Conservation (phyloP, 352 stramenopile genomes). For the Phytophthora pseudosyringae region DNA sequence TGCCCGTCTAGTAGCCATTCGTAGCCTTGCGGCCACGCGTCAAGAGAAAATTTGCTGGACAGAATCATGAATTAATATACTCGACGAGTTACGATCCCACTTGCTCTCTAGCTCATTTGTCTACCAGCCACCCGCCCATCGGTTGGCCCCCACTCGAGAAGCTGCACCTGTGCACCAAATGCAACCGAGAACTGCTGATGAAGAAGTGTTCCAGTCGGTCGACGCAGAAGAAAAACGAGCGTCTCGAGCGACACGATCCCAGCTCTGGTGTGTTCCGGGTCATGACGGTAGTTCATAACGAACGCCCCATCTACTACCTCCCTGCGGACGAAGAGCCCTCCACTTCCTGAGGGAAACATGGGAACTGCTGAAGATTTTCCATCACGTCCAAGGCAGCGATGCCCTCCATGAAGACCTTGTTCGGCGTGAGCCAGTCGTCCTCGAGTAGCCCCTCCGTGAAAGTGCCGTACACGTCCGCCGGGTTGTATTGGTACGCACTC, state of each 20-base stretch:
- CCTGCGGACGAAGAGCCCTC: constrained; percentile 18
- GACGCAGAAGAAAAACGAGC: neutral
- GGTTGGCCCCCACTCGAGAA: neutral
- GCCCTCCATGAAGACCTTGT: constrained; percentile 62
- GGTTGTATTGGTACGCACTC: constrained; percentile 77
- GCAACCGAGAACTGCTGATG: neutral
- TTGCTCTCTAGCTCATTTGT: constrained; percentile 19
- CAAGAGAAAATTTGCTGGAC: constrained; percentile 6
- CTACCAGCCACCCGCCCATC: constrained; percentile 6
- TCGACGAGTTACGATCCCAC: constrained; percentile 12
- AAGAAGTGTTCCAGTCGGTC: neutral
- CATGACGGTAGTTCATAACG: constrained; percentile 10
- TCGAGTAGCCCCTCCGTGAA: constrained; percentile 67
- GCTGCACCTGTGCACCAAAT: neutral
- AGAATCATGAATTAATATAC: constrained; percentile 30
- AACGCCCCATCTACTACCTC: constrained; percentile 7
- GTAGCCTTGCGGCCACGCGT: neutral
- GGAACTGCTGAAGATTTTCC: constrained; percentile 61
- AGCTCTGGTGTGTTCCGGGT: neutral
- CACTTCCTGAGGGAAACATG: constrained; percentile 59
- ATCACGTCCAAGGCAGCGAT: constrained; percentile 60
- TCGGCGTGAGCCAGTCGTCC: constrained; percentile 75
- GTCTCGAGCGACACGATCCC: neutral
- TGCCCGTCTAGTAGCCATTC: no score
- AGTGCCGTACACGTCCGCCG: constrained; percentile 51